phyloP scores from a whole-genome alignment of 257 asterid genomes.

The Forsythia viridissima region DNA sequence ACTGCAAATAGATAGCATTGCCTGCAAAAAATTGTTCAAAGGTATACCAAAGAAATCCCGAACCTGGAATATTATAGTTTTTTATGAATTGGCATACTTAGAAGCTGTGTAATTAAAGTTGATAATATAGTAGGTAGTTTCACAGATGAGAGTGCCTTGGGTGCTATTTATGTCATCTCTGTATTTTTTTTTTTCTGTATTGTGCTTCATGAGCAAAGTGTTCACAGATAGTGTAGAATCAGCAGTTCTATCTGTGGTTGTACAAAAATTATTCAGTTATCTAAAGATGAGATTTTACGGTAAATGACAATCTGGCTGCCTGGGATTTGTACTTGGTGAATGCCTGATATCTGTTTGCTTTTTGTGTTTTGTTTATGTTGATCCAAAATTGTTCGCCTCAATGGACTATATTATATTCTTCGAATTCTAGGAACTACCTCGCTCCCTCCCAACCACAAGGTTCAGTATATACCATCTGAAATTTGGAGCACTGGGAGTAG shows the following conservation, averaged over 20 bases:
- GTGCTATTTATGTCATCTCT: background rate
- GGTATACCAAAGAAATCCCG: background rate
- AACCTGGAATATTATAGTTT: background rate
- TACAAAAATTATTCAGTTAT: constrained; percentile 22
- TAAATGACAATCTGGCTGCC: background rate
- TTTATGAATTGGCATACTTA: constrained; percentile 14
- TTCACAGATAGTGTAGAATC: constrained; percentile 17
- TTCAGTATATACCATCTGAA: background rate
- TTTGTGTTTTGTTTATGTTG: background rate
- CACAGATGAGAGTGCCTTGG: background rate
- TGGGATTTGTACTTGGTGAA: background rate
- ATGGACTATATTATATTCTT: background rate
- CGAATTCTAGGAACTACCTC: background rate
- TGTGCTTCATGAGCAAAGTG: background rate
- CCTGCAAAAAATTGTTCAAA: background rate
- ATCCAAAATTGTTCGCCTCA: background rate
- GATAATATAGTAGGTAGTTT: background rate
- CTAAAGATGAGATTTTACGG: background rate
- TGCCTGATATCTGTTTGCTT: too few species aligned
- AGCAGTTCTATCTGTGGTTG: constrained; percentile 10
- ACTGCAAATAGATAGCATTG: constrained; percentile 49
- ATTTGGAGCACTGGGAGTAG: background rate
- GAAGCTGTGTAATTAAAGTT: background rate
- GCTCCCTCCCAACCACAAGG: background rate
- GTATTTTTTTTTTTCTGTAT: background rate